Conservation (phyloP, 306 rosid genomes). For the Mucuna pruriens region DNA sequence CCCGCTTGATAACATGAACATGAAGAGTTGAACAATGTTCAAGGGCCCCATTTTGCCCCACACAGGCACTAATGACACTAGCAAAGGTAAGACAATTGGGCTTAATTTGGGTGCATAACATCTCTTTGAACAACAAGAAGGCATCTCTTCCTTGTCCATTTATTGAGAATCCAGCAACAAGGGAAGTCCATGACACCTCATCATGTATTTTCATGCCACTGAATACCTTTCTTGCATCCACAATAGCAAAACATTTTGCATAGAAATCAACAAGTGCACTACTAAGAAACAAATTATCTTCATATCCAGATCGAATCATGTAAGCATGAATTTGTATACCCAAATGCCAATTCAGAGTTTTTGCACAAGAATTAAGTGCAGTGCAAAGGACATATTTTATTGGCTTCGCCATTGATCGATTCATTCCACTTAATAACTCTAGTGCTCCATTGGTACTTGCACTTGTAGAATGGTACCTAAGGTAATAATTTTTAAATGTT, state of each 20-base stretch:
- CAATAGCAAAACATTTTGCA: slow-evolving; percentile 57
- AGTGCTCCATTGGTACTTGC: slow-evolving; percentile 27
- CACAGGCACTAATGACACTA: slow-evolving; percentile 65
- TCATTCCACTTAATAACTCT: slow-evolving; percentile 33
- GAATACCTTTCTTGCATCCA: slow-evolving; percentile 61
- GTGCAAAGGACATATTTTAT: slow-evolving; percentile 51
- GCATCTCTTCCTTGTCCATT: slow-evolving; percentile 55
- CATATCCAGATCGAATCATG: slow-evolving; percentile 53
- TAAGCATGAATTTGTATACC: slow-evolving; percentile 64
- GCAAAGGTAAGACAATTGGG: slow-evolving; percentile 67
- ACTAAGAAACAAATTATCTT: slow-evolving; percentile 54
- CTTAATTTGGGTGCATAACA: slow-evolving; percentile 52
- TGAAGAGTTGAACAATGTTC: slow-evolving; percentile 53
- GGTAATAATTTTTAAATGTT: slow-evolving; percentile 4
- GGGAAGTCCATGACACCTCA: slow-evolving; percentile 72
- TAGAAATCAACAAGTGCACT: slow-evolving; percentile 65
- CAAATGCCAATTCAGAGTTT: slow-evolving; percentile 46
- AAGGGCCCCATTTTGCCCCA: slow-evolving; percentile 42
- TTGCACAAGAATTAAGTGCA: slow-evolving; percentile 61
- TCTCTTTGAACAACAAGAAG: slow-evolving; percentile 55
- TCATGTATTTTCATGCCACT: slow-evolving; percentile 59
- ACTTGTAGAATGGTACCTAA: slow-evolving; percentile 14
- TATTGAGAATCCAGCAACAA: slow-evolving; percentile 59
- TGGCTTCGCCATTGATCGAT: slow-evolving; percentile 34
- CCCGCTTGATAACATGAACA: slow-evolving; percentile 58